Evolutionary conservation across 257 asterid genomes (phyloP).

Genomic region (Solanum chmielewskii): DNA sequence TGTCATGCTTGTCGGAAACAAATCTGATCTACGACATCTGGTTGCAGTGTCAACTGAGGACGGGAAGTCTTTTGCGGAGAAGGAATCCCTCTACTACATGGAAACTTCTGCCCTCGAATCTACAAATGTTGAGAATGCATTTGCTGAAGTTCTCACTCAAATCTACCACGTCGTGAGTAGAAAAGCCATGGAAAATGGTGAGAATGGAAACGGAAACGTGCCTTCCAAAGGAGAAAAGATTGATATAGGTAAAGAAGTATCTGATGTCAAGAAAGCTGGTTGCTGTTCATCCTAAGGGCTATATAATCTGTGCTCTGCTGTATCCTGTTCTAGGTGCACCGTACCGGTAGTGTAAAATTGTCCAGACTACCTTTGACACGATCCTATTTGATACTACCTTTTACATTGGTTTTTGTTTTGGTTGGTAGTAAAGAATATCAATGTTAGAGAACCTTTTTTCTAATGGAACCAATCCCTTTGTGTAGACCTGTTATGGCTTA

Average conservation of each 20-base stretch:
- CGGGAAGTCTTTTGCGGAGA: conserved; percentile 66
- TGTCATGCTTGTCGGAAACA: conserved; percentile 80
- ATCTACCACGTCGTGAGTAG: conserved; percentile 58
- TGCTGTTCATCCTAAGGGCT: conserved; percentile 40
- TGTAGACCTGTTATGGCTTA: background rate
- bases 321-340: background rate
- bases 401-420: background rate
- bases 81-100: conserved; percentile 75
- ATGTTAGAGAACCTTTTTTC: background rate
- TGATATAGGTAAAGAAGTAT: conserved; percentile 58
- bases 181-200: conserved; percentile 60
- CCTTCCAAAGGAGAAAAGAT: conserved; percentile 73
- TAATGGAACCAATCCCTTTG: background rate
- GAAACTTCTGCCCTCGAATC: conserved; percentile 83
- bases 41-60: conserved; percentile 72
- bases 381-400: background rate
- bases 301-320: background rate
- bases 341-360: background rate
- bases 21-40: conserved; percentile 77
- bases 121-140: conserved; percentile 65
- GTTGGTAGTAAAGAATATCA: background rate
- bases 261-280: conserved; percentile 54
- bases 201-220: conserved; percentile 29
- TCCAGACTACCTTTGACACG: background rate
- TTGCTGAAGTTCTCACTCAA: conserved; percentile 67